Evolutionary conservation across 345 rosid genomes (phyloP), one percentile per base, ranked within the genome.

Genomic region (Euphorbia tirucalli): DNA sequence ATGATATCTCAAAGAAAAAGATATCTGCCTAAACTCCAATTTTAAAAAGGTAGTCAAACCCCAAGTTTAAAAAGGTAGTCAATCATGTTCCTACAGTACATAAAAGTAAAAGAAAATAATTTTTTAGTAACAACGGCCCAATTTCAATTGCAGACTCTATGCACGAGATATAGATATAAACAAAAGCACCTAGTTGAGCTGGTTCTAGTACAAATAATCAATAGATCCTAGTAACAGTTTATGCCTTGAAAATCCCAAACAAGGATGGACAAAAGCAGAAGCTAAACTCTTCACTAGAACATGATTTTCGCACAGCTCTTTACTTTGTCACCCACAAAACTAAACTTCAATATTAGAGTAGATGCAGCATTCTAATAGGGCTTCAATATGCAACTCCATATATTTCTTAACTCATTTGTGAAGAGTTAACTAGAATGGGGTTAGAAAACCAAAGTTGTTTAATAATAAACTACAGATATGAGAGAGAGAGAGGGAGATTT

Each of bases 341-440:
- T 55, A 37, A 37, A 68, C 8, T 68, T 55, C 21, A 56, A 32
- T 16, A 68, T 32, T 27, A 55, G 48, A 68, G n/a, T 9, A 41
- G 14, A 59, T 31, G 28, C 28, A 44, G 41, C 35, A 30, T 25
- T 44, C 30, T n/a, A 31, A 14, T 41, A 37, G 43, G 43, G 21
- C 65, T 58, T 50, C 3, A 4, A 3, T 44, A 27, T 19, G 4
- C 3, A 7, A 49, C 19, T 27, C 19, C 5, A 10, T 39, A 37
- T 21, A 39, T 21, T n/a, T 9, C 55, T 65, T 0, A 65, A 67
- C 44, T 31, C 31, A 18, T 19, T 43, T 15, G 14, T n/a, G 52
- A 22, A 11, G 24, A 28, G 43, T 28, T 44, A 7, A 37, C 64
- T 2, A 6, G 21, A 43, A 28, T 44, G 1, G 31, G 1, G 22